Evolutionary conservation across 805 yeast genomes (phyloP), one percentile per base, ranked within the genome.

Genomic region (Wickerhamiella slavikovae): DNA sequence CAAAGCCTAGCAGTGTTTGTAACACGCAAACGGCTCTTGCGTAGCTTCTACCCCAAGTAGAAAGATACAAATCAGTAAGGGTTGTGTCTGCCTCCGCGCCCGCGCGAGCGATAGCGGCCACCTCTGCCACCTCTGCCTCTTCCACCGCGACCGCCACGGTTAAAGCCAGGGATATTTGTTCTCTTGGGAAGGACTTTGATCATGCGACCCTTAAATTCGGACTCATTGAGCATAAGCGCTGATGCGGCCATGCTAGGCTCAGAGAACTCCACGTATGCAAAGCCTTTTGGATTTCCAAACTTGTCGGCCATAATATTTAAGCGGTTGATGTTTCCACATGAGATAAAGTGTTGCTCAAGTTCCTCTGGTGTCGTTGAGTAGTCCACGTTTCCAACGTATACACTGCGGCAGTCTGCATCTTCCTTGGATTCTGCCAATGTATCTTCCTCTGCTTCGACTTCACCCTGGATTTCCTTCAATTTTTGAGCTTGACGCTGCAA

Each of bases 381-480:
- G 45, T 79, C 93, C 16, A 80, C 89, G 42, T 75, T 77, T 3
- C 92, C 91, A 15, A 79, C 82, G 51, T 70, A 80, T 15, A 80
- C 60, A 3, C 82, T 71, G 37, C 82, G 64, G 3, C 74, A 59
- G 47, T 79, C 93, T n/a, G 71, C 62, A 32, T 72, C 82, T 39
- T 64, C 66, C 42, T 64, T 67, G 40, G 61, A 60, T 45, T 52
- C 71, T 36, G 41, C 47, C 37, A 48, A 51, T 31, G 42, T 58
- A 16, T 51, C 54, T 26, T 55, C 52, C 27, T 60, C 63, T 30
- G 50, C 49, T 23, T 58, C 60, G 10, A 62, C 43, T 25, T 58
- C 58, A 12, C 53, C 60, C 36, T 73, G 76, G 44, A 73, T 52
- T 38, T 66, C 72, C 32, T 72, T 57, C 23, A 75, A 54, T 41